Conservation (phyloP, 805 yeast genomes). For the Lipomyces yamanashiensis region DNA sequence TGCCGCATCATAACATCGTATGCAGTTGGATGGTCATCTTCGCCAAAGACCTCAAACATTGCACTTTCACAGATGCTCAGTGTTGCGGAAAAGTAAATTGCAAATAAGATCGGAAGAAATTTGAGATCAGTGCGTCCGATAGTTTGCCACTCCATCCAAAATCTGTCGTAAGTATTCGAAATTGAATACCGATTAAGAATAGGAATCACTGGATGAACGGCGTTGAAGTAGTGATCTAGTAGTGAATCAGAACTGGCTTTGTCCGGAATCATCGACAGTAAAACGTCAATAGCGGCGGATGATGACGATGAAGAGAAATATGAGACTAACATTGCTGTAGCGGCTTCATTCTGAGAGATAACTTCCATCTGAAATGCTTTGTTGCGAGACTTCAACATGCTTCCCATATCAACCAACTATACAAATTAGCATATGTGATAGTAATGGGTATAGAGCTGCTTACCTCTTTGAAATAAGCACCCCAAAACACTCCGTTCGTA, state of each 20-base stretch:
- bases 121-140: background rate
- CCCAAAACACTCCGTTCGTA: slow-evolving; percentile 33
- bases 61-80: slow-evolving; percentile 20
- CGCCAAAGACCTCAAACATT: slow-evolving; percentile 19
- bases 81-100: slow-evolving; percentile 20
- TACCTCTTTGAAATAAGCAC: slow-evolving; percentile 33
- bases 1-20: slow-evolving; percentile 14
- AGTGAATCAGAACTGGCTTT: slow-evolving; percentile 15
- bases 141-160: slow-evolving; percentile 14
- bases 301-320: slow-evolving; percentile 14
- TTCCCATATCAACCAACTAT: slow-evolving; percentile 24
- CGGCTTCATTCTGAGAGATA: slow-evolving; percentile 16
- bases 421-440: background rate
- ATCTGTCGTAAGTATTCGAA: slow-evolving; percentile 9
- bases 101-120: slow-evolving; percentile 22
- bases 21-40: slow-evolving; percentile 3
- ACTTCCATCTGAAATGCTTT: slow-evolving; percentile 18
- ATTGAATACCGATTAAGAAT: slow-evolving; percentile 12
- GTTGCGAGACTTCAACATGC: slow-evolving; percentile 17
- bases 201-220: slow-evolving; percentile 29
- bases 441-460: background rate
- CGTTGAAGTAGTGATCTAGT: slow-evolving; percentile 21
- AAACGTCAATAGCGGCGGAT: slow-evolving; percentile 7
- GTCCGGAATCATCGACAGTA: slow-evolving; percentile 19
- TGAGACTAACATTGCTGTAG: slow-evolving; percentile 12